Conservation (phyloP, 2,329 filamentous ascomycete species). For the Aspergillus jensenii region DNA sequence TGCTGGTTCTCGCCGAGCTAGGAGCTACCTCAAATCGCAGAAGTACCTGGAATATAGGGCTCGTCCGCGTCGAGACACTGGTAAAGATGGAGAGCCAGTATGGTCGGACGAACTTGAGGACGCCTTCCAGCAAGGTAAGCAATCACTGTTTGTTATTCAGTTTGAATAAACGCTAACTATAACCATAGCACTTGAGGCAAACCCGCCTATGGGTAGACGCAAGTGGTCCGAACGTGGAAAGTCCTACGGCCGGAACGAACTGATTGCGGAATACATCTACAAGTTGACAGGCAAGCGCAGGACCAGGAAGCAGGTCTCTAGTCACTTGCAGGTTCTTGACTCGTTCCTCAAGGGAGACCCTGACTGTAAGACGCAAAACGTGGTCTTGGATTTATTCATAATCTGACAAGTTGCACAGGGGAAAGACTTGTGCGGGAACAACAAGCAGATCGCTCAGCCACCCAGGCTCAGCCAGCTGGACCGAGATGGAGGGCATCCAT, state of each 20-base stretch:
- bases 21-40: slow-evolving; percentile 41
- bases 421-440: slow-evolving; percentile 41
- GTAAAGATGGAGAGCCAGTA: slow-evolving; percentile 44
- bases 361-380: slow-evolving; percentile 43
- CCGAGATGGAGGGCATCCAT: slow-evolving; percentile 35
- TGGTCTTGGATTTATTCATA: not conserved
- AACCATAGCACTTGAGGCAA: slow-evolving; percentile 52
- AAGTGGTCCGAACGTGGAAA: slow-evolving; percentile 55
- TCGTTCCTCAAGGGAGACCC: slow-evolving; percentile 54
- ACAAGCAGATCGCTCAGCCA: slow-evolving; percentile 32
- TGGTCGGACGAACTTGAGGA: slow-evolving; percentile 50
- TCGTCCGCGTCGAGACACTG: slow-evolving; percentile 44
- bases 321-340: slow-evolving; percentile 64
- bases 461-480: slow-evolving; percentile 31
- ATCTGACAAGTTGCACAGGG: slow-evolving; percentile 24
- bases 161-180: slow-evolving; percentile 16
- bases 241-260: slow-evolving; percentile 60
- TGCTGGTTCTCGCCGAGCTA: slow-evolving; percentile 25
- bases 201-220: slow-evolving; percentile 57
- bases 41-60: slow-evolving; percentile 47
- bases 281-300: slow-evolving; percentile 54
- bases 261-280: slow-evolving; percentile 60
- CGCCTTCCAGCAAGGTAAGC: slow-evolving; percentile 49
- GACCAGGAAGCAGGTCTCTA: slow-evolving; percentile 62
- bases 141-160: not conserved